Base-by-base conservation (phyloP, 2,329 filamentous ascomycete species). In the Hirsutella thompsonii region DNA sequence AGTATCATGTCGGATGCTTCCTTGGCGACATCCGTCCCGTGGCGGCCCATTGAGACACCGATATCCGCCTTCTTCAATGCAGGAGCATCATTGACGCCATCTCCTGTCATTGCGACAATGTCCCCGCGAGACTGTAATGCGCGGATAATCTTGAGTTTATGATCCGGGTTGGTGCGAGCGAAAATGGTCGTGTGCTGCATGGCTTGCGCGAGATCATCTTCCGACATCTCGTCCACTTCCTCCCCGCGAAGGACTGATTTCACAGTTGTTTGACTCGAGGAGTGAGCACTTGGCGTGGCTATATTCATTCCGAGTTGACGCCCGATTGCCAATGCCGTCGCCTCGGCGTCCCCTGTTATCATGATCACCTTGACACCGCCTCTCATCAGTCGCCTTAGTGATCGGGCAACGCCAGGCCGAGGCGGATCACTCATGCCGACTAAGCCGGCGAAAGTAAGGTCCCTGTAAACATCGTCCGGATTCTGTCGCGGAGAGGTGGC, bases 391-490 rank as follows among this genome's bases (percentile, higher is more conserved):
- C 83, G 81, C 50, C 86, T 76, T 50, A 98, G 95, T 5, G 90
- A 88, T 47, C 82, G 81, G 49, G 87, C 83, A 8, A 98, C 92
- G 35, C 88, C 88, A 49, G 88, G 86, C 38, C 92, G 74, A 3
- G 92, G 92, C 4, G 92, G 92, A 57, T 98, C 92, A 50, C 87
- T 94, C 90, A 98, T 98, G 37, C 92, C 92, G 21, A 96, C 87
- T 21, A 96, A 63, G 4, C 92, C 92, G 28, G 89, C 83, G 66
- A 98, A 96, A 4, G 83, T 82, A 19, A 98, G 74, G 2, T 85
- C 82, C 40, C 72, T 82, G 58, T 93, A 98, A 8, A 79, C 67
- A 44, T 92, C 84, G 45, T 92, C 85, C 14, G 59, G 55, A 9
- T 59, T 55, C 33, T 76, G 70, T 18, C 62, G 58, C n/a, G 50